phyloP scores from a whole-genome alignment of 2,329 filamentous ascomycete genomes.

The Dactylellina leptospora region DNA sequence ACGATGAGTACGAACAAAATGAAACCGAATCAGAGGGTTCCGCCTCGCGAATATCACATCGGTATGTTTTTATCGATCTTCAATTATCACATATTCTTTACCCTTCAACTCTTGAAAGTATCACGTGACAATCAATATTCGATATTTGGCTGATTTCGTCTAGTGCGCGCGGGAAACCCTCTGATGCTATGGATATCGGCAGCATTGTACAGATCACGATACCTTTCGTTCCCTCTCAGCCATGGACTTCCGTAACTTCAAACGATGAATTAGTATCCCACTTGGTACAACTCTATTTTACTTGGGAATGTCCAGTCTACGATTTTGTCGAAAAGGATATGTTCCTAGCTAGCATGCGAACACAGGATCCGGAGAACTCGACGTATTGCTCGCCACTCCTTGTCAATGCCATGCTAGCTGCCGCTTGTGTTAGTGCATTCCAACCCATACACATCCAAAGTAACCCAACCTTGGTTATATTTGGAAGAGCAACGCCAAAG shows the following conservation, averaged over 20 bases:
- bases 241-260: slow-evolving; percentile 39
- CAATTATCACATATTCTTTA: background rate
- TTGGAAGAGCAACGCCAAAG: too few relatives aligned
- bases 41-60: slow-evolving; percentile 5
- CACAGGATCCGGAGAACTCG: slow-evolving; percentile 4
- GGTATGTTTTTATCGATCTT: slow-evolving; percentile 16
- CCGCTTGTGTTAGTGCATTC: slow-evolving; percentile 30
- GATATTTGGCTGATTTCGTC: too few relatives aligned
- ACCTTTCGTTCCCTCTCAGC: slow-evolving; percentile 40
- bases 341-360: slow-evolving; percentile 40
- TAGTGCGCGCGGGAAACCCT: slow-evolving; percentile 17
- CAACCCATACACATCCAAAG: background rate
- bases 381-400: slow-evolving; percentile 40
- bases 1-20: slow-evolving; percentile 10
- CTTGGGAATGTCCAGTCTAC: slow-evolving; percentile 43
- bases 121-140: background rate
- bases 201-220: slow-evolving; percentile 43
- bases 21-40: background rate
- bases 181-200: slow-evolving; percentile 40
- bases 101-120: background rate
- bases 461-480: too few relatives aligned
- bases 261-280: slow-evolving; percentile 49
- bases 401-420: slow-evolving; percentile 34
- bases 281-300: slow-evolving; percentile 43
- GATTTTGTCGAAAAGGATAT: slow-evolving; percentile 32